Evolutionary conservation across 192 early-diverging fungal species (phyloP).

Genomic region (Coemansia nantahalensis): DNA sequence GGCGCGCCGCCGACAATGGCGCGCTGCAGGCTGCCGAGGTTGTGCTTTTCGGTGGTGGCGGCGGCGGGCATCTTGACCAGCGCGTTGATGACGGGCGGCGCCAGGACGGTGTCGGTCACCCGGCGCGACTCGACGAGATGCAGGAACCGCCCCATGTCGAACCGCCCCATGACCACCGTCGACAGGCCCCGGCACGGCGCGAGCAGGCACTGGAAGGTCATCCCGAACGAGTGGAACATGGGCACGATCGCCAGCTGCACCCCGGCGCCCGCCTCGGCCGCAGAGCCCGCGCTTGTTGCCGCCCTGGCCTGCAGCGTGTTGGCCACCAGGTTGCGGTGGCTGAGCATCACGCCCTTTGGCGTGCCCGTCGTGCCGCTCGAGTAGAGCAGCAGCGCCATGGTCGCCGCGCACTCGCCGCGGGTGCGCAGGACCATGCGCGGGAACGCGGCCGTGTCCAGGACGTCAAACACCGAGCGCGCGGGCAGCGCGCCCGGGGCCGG

Average conservation of each 20-base stretch:
- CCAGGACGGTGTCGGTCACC: conserved; percentile 61
- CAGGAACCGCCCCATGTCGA: conserved; percentile 62
- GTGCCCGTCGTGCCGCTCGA: conserved; percentile 67
- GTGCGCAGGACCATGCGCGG: neutral
- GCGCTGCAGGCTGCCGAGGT: conserved; percentile 60
- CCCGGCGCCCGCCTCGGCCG: neutral
- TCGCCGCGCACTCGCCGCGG: neutral
- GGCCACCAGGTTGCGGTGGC: conserved; percentile 65
- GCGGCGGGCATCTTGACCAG: conserved; percentile 68
- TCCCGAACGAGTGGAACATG: conserved; percentile 61
- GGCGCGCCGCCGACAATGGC: conserved; percentile 79
- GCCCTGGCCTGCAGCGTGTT: conserved; percentile 45
- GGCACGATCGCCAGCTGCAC: conserved; percentile 49
- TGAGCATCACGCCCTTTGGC: conserved; percentile 64
- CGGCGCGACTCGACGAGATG: conserved; percentile 60
- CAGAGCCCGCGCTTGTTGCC: too few relatives aligned
- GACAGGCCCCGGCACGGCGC: conserved; percentile 16
- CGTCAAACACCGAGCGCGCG: conserved; percentile 8
- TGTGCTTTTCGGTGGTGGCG: conserved; percentile 37
- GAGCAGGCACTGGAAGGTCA: conserved; percentile 21
- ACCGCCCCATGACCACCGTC: conserved; percentile 69
- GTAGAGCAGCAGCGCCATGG: conserved; percentile 60
- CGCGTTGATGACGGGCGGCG: conserved; percentile 64
- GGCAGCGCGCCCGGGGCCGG: neutral
- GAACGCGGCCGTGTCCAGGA: conserved; percentile 2